Conservation (phyloP, 1,139 yeast species). For the Taphrina betulina region DNA sequence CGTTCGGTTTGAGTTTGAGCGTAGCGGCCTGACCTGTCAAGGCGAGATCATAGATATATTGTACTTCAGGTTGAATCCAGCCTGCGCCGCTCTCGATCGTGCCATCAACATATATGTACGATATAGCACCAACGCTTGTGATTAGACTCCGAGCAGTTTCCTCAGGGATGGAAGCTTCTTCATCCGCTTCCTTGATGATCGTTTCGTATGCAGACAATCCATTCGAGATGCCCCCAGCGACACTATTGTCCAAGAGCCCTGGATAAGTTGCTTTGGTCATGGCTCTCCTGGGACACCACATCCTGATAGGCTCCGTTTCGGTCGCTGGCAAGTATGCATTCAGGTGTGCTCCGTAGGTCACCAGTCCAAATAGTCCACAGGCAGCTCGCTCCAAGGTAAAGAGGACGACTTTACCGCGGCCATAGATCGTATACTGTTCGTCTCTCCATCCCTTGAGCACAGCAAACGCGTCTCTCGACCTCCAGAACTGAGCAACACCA, state of each 20-base stretch:
- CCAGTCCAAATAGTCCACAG: slow-evolving; percentile 76
- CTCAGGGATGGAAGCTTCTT: slow-evolving; percentile 78
- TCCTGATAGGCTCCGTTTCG: slow-evolving; percentile 49
- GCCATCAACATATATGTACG: slow-evolving; percentile 60
- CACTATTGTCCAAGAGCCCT: slow-evolving; percentile 84
- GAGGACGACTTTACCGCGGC: slow-evolving; percentile 58
- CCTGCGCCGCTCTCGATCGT: slow-evolving; percentile 42
- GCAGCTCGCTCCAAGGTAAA: slow-evolving; percentile 74
- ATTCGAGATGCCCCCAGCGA: slow-evolving; percentile 91
- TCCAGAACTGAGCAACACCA: slow-evolving; percentile 25
- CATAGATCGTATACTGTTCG: slow-evolving; percentile 73
- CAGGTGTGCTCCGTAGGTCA: slow-evolving; percentile 85
- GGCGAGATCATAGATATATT: slow-evolving; percentile 57
- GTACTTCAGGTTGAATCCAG: slow-evolving; percentile 75
- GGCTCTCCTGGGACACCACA: slow-evolving; percentile 88
- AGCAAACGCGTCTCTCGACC: slow-evolving; percentile 44
- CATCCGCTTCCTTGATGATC: slow-evolving; percentile 76
- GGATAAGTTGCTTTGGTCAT: slow-evolving; percentile 81
- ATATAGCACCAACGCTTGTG: slow-evolving; percentile 61
- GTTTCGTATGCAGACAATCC: slow-evolving; percentile 78
- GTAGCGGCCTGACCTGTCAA: slow-evolving; percentile 46
- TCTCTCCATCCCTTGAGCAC: slow-evolving; percentile 77
- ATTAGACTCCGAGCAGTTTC: slow-evolving; percentile 53
- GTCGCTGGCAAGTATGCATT: slow-evolving; percentile 66
- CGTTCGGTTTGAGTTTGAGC: slow-evolving; percentile 67